phyloP scores from a whole-genome alignment of 306 rosid genomes.

The Lathyrus tuberosus region DNA sequence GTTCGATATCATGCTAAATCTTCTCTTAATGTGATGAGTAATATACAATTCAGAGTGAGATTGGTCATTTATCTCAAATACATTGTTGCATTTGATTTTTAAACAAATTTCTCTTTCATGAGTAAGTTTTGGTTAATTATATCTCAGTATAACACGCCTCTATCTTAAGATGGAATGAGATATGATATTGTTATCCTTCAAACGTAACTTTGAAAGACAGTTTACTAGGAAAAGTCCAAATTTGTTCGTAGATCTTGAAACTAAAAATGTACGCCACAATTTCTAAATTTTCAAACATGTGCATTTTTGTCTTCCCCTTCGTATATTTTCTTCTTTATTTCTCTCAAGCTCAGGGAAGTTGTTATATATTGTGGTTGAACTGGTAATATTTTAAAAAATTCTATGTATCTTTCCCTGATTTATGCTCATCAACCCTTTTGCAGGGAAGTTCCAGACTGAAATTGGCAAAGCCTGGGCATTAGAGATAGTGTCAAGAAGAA shows the following conservation, averaged over 20 bases:
- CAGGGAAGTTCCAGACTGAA: conserved; percentile 89
- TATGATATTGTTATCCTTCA: neutral
- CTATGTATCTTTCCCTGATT: neutral
- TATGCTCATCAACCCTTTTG: conserved; percentile 2
- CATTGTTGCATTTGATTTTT: neutral
- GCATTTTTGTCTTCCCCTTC: neutral
- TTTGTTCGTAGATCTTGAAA: neutral
- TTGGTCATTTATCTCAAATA: neutral
- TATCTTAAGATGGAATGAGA: conserved; percentile 31
- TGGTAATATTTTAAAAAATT: neutral
- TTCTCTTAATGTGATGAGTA: neutral
- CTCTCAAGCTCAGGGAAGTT: neutral
- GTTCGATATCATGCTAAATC: neutral
- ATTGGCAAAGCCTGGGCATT: conserved; percentile 81
- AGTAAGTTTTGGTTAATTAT: neutral
- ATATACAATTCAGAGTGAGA: conserved; percentile 14
- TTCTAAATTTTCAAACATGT: neutral
- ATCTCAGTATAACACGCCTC: neutral
- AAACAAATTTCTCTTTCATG: neutral
- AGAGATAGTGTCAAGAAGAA: conserved; percentile 73
- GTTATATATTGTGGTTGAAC: neutral
- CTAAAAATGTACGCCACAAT: neutral
- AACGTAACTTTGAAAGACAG: neutral
- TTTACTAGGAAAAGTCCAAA: conserved; percentile 1
- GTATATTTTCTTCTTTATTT: neutral